Evolutionary conservation across 257 asterid species (phyloP), one percentile per base, ranked within the genome.

Genomic region (Nicotiana noctiflora): DNA sequence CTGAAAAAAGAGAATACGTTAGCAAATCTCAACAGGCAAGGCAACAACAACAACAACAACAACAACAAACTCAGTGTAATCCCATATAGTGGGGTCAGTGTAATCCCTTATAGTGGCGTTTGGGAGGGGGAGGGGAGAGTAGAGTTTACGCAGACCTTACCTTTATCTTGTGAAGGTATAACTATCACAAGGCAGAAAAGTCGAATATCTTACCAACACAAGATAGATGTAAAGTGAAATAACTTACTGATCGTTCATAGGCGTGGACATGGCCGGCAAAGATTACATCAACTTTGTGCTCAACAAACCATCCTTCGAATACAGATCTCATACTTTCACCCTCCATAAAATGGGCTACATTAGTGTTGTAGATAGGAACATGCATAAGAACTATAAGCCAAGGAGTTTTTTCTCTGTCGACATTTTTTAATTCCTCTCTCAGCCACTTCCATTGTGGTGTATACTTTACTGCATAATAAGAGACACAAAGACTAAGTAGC

Each of bases 241-340:
- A 17, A 82, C 95, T 61, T 75, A 95, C 99, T 88, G 99, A 95
- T 95, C 97, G 88, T 81, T 95, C 99, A 17, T 95, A 92, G 82
- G 99, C 99, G 56, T 95, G 99, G 80, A 95, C 98, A 55, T 95
- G 99, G 29, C 99, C 99, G 61, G 99, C 96, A 88, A 93, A 95
- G 82, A 95, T 76, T 23, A 91, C 87, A 82, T 95, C 99, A 80
- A 95, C 99, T 89, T 91, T 93, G 78, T 93, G 85, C 18, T 86
- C 86, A 75, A 97, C 90, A 87, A 95, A 93, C 98, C 97, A 92
- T 80, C 93, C 90, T 91, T 95, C 98, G 78, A 85, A 91, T 14
- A 88, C 97, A 37, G 86, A 86, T 88, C 96, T 90, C 97, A 91
- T 90, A 89, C 98, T 92, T 88, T 95, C 99, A n/a, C 98, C 99